Evolutionary conservation across 2,329 filamentous ascomycete genomes (phyloP), one percentile per base, ranked within the genome.

Genomic region (Aspergillus tubingensis): DNA sequence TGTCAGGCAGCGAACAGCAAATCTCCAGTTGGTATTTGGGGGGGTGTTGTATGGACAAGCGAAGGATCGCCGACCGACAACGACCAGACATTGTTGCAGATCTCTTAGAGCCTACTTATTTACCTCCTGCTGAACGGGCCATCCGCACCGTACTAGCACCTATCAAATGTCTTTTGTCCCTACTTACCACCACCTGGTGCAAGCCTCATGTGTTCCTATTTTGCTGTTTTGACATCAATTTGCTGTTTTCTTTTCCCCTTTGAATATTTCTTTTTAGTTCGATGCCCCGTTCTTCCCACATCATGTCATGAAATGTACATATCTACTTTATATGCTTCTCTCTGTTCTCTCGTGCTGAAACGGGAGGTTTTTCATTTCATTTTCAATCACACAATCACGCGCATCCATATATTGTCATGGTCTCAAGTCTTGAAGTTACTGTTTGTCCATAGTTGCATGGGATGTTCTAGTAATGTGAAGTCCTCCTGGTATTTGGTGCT

Each of bases 221-320:
- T 11, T 36, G 32, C 32, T 36, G 32, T 36, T 36, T 36, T 13
- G 32, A 36, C 32, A 36, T 36, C 21, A 10, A 15, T 54, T 17
- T 19, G 19, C 8, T 39, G 43, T 25, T 8, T 17, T 19, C 21
- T 8, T 52, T 52, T 23, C 30, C 3, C 27, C n/a, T 36, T 17
- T 19, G 27, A 27, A 27, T 23, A 30, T 21, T 55, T 7, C 10
- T 13, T 32, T 32, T 58, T 70, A n/a, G 23, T 50, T 50, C 41
- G 17, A 44, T 23, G 41, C 41, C 47, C 47, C 23, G 32, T 13
- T 36, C 32, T 36, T 36, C 32, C 32, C 25, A 30, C 15, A n/a
- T 50, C 65, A 63, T 64, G 63, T 69, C 56, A 70, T 69, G 71
- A 72, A 68, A 64, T 73, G 72, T 73, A 74, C 68, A 74, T 72